A percentile compares a stretch with the other conserved stretches of the same genome.
Conservation (phyloP, 2,329 filamentous ascomycete genomes). For the Cladorrhinum sp. region DNA sequence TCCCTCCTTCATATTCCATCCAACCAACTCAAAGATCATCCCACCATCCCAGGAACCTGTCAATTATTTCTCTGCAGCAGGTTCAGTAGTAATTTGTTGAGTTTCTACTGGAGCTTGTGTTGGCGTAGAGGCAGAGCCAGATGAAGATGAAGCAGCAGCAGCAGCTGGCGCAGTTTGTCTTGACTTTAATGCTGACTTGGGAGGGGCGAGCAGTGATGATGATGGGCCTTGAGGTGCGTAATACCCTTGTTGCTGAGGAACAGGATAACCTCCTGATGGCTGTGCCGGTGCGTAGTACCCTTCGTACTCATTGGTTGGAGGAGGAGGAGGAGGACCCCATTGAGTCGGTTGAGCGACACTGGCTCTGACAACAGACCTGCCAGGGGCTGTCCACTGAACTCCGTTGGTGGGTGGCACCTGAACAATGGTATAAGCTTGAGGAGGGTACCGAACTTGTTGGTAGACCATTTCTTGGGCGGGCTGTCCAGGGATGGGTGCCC, state of each 20-base stretch:
- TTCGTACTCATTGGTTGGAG: conserved; percentile 9
- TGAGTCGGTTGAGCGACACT: neutral
- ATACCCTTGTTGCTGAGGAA: conserved; percentile 10
- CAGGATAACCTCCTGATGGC: neutral
- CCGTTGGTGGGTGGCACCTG: neutral
- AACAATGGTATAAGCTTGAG: neutral
- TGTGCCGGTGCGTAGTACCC: conserved; percentile 22
- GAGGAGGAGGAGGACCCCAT: neutral
- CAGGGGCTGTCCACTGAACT: neutral
- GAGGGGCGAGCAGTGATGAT: neutral
- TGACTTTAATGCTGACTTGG: neutral
- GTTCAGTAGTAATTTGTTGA: neutral
- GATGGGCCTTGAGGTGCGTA: conserved; percentile 8
- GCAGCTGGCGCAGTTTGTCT: neutral
- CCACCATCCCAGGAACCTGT: neutral
- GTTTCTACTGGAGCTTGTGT: neutral
- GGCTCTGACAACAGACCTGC: neutral
- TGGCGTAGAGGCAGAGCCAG: neutral
- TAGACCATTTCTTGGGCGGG: neutral
- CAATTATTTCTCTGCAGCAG: neutral
- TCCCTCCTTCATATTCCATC: neutral
- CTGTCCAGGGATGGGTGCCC: neutral
- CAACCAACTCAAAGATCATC: neutral
- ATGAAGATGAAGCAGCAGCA: neutral
- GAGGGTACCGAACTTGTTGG: neutral